Conservation (phyloP, 805 yeast genomes). For the Ogataea nitratoaversa region DNA sequence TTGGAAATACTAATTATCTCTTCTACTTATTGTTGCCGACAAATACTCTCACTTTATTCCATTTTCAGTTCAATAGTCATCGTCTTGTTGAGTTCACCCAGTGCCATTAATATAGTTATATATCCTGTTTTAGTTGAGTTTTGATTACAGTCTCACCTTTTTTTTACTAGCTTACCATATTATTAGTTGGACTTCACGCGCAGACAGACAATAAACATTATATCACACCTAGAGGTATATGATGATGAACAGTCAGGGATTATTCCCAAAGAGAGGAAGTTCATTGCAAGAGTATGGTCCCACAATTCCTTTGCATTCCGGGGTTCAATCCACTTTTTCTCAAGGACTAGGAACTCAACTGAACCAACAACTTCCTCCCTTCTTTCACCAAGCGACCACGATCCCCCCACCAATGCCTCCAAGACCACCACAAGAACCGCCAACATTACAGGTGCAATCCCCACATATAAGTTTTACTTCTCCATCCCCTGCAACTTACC, state of each 20-base stretch:
- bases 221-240: too few species aligned
- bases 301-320: background rate
- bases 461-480: slow-evolving; percentile 17
- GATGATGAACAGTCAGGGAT: slow-evolving; percentile 5
- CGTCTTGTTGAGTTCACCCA: too few species aligned
- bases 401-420: background rate
- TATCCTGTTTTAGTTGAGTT: too few species aligned
- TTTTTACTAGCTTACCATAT: too few species aligned
- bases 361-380: background rate
- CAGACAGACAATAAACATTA: too few species aligned
- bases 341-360: background rate
- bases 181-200: too few species aligned
- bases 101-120: too few species aligned
- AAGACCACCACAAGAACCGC: background rate
- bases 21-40: too few species aligned
- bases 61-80: background rate
- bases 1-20: too few species aligned
- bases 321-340: background rate
- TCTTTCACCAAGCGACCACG: background rate
- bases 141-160: too few species aligned
- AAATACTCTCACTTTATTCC: background rate
- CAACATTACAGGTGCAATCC: background rate
- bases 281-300: background rate
- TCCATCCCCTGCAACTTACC: slow-evolving; percentile 11
- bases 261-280: slow-evolving; percentile 5